Percentiles rank a stretch among this genome's conserved stretches.
phyloP scores from a whole-genome alignment of 148 eudicot genomes.

The Tetragonia tetragonoides region DNA sequence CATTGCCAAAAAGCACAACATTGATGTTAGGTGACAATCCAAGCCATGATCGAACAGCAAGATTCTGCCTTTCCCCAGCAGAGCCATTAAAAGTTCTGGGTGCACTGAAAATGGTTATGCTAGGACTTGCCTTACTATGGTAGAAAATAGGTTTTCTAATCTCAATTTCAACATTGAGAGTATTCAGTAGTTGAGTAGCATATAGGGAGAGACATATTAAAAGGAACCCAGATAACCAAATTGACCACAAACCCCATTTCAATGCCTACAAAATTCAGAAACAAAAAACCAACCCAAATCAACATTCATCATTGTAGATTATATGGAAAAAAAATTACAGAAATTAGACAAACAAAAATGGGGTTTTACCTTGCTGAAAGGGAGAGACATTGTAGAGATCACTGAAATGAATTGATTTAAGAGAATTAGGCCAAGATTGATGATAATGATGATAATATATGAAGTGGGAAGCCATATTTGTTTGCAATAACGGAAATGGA shows the following conservation, averaged over 20 bases:
- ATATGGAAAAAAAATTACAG: not conserved
- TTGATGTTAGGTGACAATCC: slow-evolving; percentile 55
- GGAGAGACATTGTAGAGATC: slow-evolving; percentile 22
- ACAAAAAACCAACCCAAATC: not conserved
- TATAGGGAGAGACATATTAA: slow-evolving; percentile 67
- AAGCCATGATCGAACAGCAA: slow-evolving; percentile 91
- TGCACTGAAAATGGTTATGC: slow-evolving; percentile 61
- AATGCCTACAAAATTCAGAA: slow-evolving; percentile 42
- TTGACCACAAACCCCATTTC: slow-evolving; percentile 53
- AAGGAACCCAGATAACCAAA: slow-evolving; percentile 74
- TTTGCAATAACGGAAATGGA: not conserved
- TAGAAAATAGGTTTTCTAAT: slow-evolving; percentile 30
- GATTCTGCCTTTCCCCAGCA: slow-evolving; percentile 50
- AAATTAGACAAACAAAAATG: not conserved
- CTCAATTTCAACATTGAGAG: slow-evolving; percentile 42
- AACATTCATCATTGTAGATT: not conserved
- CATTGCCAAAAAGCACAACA: slow-evolving; percentile 75
- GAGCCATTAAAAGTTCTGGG: slow-evolving; percentile 49
- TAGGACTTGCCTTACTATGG: slow-evolving; percentile 33
- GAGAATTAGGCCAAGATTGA: not conserved
- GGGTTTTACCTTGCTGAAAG: slow-evolving; percentile 36
- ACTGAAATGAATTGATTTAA: not conserved
- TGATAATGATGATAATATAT: not conserved
- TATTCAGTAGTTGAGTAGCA: slow-evolving; percentile 48
- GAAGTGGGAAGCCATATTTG: not conserved